Conservation (phyloP, 352 stramenopile genomes). For the Pythium apleroticum region DNA sequence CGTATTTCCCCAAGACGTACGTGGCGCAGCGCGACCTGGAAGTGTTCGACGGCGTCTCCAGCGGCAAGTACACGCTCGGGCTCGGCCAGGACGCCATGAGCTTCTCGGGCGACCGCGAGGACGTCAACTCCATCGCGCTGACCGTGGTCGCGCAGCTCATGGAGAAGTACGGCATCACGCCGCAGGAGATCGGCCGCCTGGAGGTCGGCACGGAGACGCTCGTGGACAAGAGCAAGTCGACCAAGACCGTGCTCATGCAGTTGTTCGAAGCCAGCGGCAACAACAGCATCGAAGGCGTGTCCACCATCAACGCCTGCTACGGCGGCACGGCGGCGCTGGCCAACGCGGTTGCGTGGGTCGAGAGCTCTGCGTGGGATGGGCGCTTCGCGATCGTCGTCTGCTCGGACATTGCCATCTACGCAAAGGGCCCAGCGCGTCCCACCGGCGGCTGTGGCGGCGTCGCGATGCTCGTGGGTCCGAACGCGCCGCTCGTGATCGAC, state of each 20-base stretch:
- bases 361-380: constrained; percentile 92
- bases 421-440: constrained; percentile 84
- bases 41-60: constrained; percentile 80
- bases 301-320: constrained; percentile 97
- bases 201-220: constrained; percentile 98
- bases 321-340: constrained; percentile 96
- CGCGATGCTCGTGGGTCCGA: constrained; percentile 94
- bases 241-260: constrained; percentile 81
- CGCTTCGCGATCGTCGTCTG: constrained; percentile 96
- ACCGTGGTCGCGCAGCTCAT: constrained; percentile 56
- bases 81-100: constrained; percentile 63
- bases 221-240: constrained; percentile 86
- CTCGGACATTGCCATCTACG: constrained; percentile 97
- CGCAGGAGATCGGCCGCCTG: constrained; percentile 89
- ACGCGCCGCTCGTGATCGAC: constrained; percentile 94
- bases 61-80: constrained; percentile 71
- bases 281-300: constrained; percentile 83
- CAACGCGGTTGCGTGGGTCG: constrained; percentile 96
- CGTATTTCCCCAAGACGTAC: constrained; percentile 95
- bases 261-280: constrained; percentile 61
- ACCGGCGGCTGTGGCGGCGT: constrained; percentile 93
- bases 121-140: constrained; percentile 72
- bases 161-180: constrained; percentile 47
- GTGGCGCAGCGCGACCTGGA: constrained; percentile 95
- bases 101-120: constrained; percentile 69